A percentile compares a stretch with the other conserved stretches of the same genome.
Conservation (phyloP, 257 asterid species). For the Jacaranda mimosifolia region DNA sequence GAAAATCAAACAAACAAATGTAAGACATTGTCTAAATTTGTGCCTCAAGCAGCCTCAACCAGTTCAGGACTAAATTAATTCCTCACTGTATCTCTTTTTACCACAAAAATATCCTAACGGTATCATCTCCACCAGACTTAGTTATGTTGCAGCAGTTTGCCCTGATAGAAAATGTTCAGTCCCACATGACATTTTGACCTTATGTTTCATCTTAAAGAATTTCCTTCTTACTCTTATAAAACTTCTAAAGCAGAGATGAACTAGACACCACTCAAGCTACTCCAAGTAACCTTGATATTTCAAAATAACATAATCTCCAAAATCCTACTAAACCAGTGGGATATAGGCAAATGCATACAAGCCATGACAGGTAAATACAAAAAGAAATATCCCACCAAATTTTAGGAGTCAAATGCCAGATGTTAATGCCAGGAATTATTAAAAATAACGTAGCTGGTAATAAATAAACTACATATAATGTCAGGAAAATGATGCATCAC, state of each 20-base stretch:
- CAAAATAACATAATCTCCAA: not conserved
- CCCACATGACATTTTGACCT: not conserved
- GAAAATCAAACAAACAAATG: constrained; percentile 20
- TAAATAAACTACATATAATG: not conserved
- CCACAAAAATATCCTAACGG: not conserved
- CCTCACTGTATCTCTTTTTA: not conserved
- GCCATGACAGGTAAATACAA: not conserved
- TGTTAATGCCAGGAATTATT: constrained; percentile 15
- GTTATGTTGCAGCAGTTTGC: not conserved
- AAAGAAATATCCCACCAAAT: not conserved
- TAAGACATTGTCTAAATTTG: not conserved
- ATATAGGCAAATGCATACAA: not conserved
- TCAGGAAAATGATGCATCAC: no score
- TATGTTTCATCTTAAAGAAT: constrained; percentile 21
- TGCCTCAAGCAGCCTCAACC: constrained; percentile 15
- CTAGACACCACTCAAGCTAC: not conserved
- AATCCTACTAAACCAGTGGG: not conserved
- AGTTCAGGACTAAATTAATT: not conserved
- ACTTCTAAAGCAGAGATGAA: not conserved
- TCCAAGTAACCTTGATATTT: constrained; percentile 1
- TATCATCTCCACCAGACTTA: not conserved
- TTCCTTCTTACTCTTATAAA: not conserved
- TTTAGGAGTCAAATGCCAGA: constrained; percentile 1
- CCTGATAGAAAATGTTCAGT: not conserved
- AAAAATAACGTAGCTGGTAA: constrained; percentile 13